Base-by-base conservation (phyloP, 1,284 basidiomycete genomes). In the Sanguinoderma infundibulare region DNA sequence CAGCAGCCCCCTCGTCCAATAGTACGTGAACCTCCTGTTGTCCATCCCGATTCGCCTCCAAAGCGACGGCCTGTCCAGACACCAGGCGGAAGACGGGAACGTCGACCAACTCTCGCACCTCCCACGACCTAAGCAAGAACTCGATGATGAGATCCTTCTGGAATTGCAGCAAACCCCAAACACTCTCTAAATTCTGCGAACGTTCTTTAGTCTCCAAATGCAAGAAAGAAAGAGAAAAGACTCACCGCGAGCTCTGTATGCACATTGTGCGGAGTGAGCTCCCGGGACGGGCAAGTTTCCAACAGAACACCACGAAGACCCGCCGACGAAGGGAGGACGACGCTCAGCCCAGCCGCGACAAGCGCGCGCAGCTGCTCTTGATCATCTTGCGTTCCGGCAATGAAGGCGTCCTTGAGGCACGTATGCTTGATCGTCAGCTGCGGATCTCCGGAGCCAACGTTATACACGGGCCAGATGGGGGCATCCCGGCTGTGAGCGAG, bases 1-100 rank as follows among this genome's bases (percentile, higher is more conserved):
- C 46, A 3, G 47, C 58, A 10, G 61, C 60, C 9, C 17, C 39
- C 9, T 42, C 36, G 39, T 38, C 36, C 32, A 62, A 53, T 20
- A 59, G 34, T 17, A 61, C 51, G 38, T 57, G 55, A 6, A 26
- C 28, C 17, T 9, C 9, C 12, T 30, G 22, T 8, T 1, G 20
- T n/a, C 26, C 39, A 12, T 17, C 34, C 5, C 39, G 40, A 34
- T 22, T 26, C 9, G 26, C 55, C 15, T 49, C 10, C 42, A 59
- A 38, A 30, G 49, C 36, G 17, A 32, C 36, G 14, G 24, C 42
- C 9, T 12, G 15, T 6, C 57, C 57, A 0, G 57, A 61, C 20
- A 61, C 53, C 12, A 60, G 53, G 2, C 42, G 57, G 26, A 64
- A 42, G 24, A 64, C 17, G 26, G 59, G 53, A 8, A 64, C 28